phyloP scores from a whole-genome alignment of 2,329 filamentous ascomycete species.

The Diaporthe sp. region DNA sequence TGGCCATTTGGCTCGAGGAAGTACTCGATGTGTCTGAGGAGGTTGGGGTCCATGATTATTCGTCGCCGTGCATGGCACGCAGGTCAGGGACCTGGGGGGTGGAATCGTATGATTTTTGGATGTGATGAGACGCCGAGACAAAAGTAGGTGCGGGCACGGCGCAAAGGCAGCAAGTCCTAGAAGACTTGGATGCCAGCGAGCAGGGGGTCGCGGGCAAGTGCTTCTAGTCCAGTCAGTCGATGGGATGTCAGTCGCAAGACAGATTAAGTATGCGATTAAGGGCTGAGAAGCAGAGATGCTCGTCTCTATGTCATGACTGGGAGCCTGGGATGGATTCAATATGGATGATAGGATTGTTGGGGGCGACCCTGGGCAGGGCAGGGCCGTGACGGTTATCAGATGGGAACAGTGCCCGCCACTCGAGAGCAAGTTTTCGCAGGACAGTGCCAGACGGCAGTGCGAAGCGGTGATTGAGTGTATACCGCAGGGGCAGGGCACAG shows the following conservation, averaged over 20 bases:
- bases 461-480: neutral
- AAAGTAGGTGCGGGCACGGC: slow-evolving; percentile 6
- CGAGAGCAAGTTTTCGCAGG: neutral
- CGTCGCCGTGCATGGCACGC: slow-evolving; percentile 28
- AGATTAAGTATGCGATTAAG: neutral
- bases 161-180: slow-evolving; percentile 19
- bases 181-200: slow-evolving; percentile 16
- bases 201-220: neutral
- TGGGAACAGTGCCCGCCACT: neutral
- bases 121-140: slow-evolving; percentile 20
- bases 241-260: neutral
- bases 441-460: slow-evolving; percentile 18
- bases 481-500: neutral
- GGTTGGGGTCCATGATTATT: slow-evolving; percentile 48
- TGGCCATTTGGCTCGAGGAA: slow-evolving; percentile 52
- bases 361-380: slow-evolving; percentile 17
- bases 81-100: slow-evolving; percentile 21
- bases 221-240: neutral
- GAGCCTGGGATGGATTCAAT: neutral
- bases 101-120: slow-evolving; percentile 8
- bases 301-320: slow-evolving; percentile 16
- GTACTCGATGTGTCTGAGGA: slow-evolving; percentile 51
- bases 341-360: neutral
- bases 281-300: neutral
- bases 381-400: neutral